These are phyloP conservation scores for Populus hybrid DNA, from an alignment of 441 rosid species.

Conservation along the genomic window DNA sequence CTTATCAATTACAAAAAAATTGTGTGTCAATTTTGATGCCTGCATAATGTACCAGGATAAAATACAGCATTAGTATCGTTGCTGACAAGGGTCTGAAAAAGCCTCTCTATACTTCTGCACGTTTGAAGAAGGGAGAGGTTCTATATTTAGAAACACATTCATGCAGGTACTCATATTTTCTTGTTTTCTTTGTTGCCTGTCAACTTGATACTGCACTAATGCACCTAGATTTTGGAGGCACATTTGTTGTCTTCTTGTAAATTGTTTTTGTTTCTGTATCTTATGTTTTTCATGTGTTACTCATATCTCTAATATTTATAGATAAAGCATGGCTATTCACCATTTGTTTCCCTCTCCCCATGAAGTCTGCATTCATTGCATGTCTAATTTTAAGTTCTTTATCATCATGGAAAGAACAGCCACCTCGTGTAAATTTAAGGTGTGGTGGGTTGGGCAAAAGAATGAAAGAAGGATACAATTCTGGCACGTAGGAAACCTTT, in stretches of 20 bases:
- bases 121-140: constrained; percentile 97
- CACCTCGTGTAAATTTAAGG: neutral
- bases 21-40: constrained; percentile 3
- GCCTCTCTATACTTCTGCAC: constrained; percentile 92
- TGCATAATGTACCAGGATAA: constrained; percentile 57
- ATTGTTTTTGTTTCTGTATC: neutral
- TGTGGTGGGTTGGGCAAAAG: neutral
- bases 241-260: neutral
- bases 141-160: constrained; percentile 91
- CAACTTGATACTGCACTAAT: neutral
- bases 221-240: neutral
- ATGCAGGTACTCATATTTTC: constrained; percentile 57
- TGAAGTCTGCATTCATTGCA: neutral
- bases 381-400: neutral
- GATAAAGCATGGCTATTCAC: neutral
- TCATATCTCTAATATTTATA: neutral
- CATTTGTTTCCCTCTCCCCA: neutral
- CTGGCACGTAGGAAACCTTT: no score
- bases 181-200: neutral
- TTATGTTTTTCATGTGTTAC: neutral
- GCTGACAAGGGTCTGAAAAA: constrained; percentile 98
- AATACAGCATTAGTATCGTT: constrained; percentile 92
- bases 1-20: neutral
- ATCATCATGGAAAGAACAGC: no score
- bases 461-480: neutral